phyloP scores from a whole-genome alignment of 495 filamentous ascomycete species.

The Evansstolkia leycettana region DNA sequence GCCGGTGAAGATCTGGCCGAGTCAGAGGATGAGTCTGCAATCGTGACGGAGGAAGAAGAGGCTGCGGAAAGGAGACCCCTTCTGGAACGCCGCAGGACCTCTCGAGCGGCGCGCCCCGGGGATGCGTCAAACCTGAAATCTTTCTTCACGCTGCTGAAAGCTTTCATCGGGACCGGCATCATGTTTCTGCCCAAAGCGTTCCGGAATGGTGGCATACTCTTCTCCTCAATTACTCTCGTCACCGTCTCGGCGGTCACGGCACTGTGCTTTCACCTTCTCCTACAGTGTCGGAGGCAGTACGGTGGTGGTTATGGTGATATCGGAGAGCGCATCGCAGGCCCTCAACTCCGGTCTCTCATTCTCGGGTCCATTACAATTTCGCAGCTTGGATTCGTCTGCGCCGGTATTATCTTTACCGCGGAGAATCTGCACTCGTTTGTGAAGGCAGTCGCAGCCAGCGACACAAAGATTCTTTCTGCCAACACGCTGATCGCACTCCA shows the following conservation, averaged over 20 bases:
- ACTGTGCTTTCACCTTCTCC: constrained; percentile 81
- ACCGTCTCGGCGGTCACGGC: constrained; percentile 65
- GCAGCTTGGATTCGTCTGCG: constrained; percentile 85
- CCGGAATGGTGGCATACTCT: constrained; percentile 86
- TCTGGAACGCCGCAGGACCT: constrained; percentile 34
- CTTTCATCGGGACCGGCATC: constrained; percentile 86
- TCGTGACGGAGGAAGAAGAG: constrained; percentile 22
- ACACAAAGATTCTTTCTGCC: constrained; percentile 53
- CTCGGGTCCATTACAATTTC: constrained; percentile 71
- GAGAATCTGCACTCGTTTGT: constrained; percentile 87
- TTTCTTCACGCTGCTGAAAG: constrained; percentile 73
- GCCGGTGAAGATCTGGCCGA: constrained; percentile 60
- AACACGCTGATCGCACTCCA: constrained; percentile 74
- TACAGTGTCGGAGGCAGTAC: constrained; percentile 65
- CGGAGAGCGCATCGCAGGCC: constrained; percentile 74
- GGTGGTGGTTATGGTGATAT: constrained; percentile 84
- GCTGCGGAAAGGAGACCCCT: constrained; percentile 34
- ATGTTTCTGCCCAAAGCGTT: constrained; percentile 80
- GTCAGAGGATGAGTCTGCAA: constrained; percentile 44
- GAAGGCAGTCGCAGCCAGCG: constrained; percentile 47
- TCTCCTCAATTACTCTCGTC: constrained; percentile 73
- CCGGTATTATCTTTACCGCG: constrained; percentile 87
- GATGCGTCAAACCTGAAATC: constrained; percentile 48
- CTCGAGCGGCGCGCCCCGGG: constrained; percentile 29
- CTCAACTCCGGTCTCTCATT: constrained; percentile 66